phyloP scores from a whole-genome alignment of 2,329 filamentous ascomycete species.

The Ceratocystis lukuohia region DNA sequence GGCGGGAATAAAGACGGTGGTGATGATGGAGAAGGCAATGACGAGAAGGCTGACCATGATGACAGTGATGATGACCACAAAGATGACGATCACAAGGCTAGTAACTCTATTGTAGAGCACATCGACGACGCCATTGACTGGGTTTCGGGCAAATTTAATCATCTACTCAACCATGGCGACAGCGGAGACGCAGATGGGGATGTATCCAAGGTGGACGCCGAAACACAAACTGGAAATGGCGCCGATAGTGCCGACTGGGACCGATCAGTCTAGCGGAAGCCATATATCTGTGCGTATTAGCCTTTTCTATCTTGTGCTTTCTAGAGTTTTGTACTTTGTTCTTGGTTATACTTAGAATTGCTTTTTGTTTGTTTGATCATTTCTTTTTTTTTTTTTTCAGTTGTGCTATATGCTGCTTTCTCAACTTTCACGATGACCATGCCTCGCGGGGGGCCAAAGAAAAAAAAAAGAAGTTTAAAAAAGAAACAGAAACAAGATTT shows the following conservation, averaged over 20 bases:
- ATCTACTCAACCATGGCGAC: constrained; percentile 23
- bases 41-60: constrained; percentile 13
- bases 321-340: background rate
- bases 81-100: constrained; percentile 23
- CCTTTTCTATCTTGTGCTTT: background rate
- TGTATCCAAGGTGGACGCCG: background rate
- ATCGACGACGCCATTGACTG: constrained; percentile 37
- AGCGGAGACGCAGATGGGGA: background rate
- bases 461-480: background rate
- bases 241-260: background rate
- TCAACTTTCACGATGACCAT: too few relatives aligned
- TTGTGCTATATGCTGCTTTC: background rate
- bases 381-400: background rate
- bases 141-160: constrained; percentile 36
- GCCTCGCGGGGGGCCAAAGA: background rate
- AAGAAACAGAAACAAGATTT: too few relatives aligned
- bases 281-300: too few relatives aligned
- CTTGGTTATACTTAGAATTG: background rate
- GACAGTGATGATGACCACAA: constrained; percentile 17
- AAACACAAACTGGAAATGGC: background rate
- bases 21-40: constrained; percentile 16
- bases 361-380: background rate
- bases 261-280: too few relatives aligned
- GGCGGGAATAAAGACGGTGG: constrained; percentile 20
- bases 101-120: constrained; percentile 24